These are phyloP conservation scores for Cyathus striatus DNA, from an alignment of 768 basidiomycete species.

Conservation along the genomic window DNA sequence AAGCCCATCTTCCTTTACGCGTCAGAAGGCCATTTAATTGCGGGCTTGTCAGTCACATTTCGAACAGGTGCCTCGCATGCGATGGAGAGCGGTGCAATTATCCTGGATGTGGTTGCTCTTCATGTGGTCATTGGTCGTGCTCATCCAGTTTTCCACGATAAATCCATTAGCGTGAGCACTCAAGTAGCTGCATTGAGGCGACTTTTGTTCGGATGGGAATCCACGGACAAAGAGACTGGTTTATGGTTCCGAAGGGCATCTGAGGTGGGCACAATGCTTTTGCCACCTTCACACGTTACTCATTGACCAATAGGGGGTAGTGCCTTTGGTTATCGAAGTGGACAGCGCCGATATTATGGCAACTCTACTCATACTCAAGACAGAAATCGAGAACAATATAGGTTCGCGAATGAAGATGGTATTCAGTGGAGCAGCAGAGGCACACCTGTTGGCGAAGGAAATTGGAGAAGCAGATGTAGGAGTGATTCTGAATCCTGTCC, in stretches of 20 bases:
- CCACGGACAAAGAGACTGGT: constrained; percentile 40
- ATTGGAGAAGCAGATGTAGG: constrained; percentile 50
- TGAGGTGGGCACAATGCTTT: constrained; percentile 30
- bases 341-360: constrained; percentile 73
- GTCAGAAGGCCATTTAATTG: constrained; percentile 38
- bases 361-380: constrained; percentile 60
- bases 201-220: constrained; percentile 54
- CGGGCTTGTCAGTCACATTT: constrained; percentile 60
- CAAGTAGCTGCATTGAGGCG: constrained; percentile 60
- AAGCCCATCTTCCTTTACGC: constrained; percentile 35
- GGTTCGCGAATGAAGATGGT: constrained; percentile 58
- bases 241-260: constrained; percentile 53
- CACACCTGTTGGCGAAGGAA: constrained; percentile 62
- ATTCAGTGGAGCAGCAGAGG: constrained; percentile 58
- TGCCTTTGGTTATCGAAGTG: constrained; percentile 65
- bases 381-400: constrained; percentile 54
- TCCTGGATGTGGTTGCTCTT: constrained; percentile 57
- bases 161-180: constrained; percentile 52
- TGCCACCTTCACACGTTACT: background rate
- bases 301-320: constrained; percentile 38
- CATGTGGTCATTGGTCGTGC: constrained; percentile 51
- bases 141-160: constrained; percentile 23
- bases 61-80: constrained; percentile 51
- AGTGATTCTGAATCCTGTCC: constrained; percentile 46
- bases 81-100: constrained; percentile 54